Base-by-base conservation (phyloP, 2,329 filamentous ascomycete genomes). In the Beauveria sp. region DNA sequence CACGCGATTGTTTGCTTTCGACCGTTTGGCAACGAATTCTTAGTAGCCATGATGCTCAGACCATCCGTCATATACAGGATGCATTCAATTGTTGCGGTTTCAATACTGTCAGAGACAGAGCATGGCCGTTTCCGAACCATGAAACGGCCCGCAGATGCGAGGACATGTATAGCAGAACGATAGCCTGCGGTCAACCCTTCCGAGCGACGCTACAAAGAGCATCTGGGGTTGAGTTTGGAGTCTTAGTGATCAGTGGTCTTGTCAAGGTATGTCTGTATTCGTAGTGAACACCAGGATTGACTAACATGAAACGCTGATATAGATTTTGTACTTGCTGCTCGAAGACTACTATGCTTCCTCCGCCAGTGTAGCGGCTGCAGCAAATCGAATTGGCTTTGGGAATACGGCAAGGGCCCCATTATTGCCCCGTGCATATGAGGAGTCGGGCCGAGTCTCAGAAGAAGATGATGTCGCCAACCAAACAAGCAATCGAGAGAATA, bases 21-120 rank as follows among this genome's bases (percentile, higher is more conserved):
- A 63, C 61, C 0, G 52, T 58, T 30, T 69, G 67, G 68, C 68
- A 69, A 60, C 57, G 51, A 1, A 61, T 67, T 3, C 69, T 66
- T 46, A 63, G 63, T 40, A 60, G 63, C 1, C 83, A 85, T 64
- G 73, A 87, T 62, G 75, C 63, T 1, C 67, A 65, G 2, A 71
- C 76, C 2, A 79, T 89, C 59, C 75, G 77, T 53, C 71, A 72
- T 2, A 86, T 90, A 60, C 86, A 90, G 65, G 83, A 89, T 67
- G 70, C 78, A 0, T 78, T 88, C 40, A 68, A 79, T 14, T 90
- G 86, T 73, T 90, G 86, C 66, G 87, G 87, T 1, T 77, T 87
- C 51, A 77, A 75, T 56, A 80, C 75, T 6, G 34, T 38, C 34
- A 38, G 34, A 38, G 34, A 38, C 34, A 38, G 34, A 16, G 34